A percentile compares a stretch with the other conserved stretches of the same genome.
phyloP scores from a whole-genome alignment of 1,284 basidiomycete species.

The Somion occarium region DNA sequence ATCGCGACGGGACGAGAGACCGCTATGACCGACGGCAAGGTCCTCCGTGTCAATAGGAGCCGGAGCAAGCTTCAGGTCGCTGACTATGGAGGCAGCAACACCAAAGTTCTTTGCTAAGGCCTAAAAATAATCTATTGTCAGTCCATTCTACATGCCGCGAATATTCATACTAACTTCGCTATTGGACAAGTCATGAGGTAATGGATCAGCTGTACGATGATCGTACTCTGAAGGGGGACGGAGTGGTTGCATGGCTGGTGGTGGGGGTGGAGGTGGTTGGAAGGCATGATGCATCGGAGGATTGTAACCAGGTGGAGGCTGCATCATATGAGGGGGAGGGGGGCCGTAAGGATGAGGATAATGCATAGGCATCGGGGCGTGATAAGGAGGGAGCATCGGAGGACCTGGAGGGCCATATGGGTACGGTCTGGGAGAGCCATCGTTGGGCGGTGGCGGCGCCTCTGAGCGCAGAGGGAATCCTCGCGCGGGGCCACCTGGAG shows the following conservation, averaged over 20 bases:
- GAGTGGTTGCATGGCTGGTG: constrained; percentile 35
- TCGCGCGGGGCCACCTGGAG: constrained; percentile 21
- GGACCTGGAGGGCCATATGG: constrained; percentile 24
- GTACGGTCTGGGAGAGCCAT: constrained; percentile 27
- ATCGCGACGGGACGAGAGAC: constrained; percentile 64
- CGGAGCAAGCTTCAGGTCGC: constrained; percentile 51
- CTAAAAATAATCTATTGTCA: constrained; percentile 23
- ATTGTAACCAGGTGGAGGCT: constrained; percentile 16
- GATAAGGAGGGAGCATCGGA: constrained; percentile 20
- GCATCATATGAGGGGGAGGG: constrained; percentile 20
- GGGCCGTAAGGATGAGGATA: constrained; percentile 27
- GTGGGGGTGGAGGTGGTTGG: constrained; percentile 18
- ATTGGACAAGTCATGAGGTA: constrained; percentile 70
- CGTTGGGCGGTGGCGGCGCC: constrained; percentile 25
- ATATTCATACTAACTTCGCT: constrained; percentile 39
- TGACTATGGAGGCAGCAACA: constrained; percentile 64
- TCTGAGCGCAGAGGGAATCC: constrained; percentile 28
- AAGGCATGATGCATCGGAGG: constrained; percentile 15
- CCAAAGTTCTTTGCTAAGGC: constrained; percentile 76
- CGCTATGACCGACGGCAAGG: constrained; percentile 66
- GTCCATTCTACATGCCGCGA: not conserved
- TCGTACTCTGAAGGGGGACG: constrained; percentile 49
- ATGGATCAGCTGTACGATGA: constrained; percentile 67
- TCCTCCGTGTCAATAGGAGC: constrained; percentile 56
- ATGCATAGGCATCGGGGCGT: constrained; percentile 18